Evolutionary conservation across 2,329 filamentous ascomycete species (phyloP).

Genomic region (Zalaria sp.): DNA sequence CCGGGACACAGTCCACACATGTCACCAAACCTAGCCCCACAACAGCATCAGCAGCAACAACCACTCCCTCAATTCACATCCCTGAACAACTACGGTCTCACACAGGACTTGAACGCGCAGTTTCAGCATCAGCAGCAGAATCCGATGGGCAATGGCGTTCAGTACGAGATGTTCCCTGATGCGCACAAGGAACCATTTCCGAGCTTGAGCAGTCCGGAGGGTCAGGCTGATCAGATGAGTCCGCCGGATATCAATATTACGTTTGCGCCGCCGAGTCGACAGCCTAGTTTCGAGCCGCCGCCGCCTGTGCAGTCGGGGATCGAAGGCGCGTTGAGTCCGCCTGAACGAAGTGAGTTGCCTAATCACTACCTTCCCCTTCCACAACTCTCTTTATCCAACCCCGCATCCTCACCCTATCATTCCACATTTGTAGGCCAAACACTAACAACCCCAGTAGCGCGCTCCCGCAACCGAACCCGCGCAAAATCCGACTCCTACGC

Average conservation of each 20-base stretch:
- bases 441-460: not conserved
- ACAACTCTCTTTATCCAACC: slow-evolving; percentile 24
- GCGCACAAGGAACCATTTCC: slow-evolving; percentile 34
- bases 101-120: slow-evolving; percentile 32
- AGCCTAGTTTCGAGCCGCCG: slow-evolving; percentile 50
- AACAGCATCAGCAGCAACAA: slow-evolving; percentile 37
- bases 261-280: slow-evolving; percentile 62
- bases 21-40: slow-evolving; percentile 51
- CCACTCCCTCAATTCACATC: slow-evolving; percentile 34
- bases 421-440: slow-evolving; percentile 11
- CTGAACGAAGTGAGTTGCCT: slow-evolving; percentile 43
- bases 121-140: slow-evolving; percentile 30
- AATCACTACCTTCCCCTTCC: slow-evolving; percentile 16
- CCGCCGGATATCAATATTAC: slow-evolving; percentile 94
- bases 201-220: slow-evolving; percentile 27
- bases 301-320: slow-evolving; percentile 46
- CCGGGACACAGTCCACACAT: slow-evolving; percentile 60
- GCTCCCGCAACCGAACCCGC: slow-evolving; percentile 34
- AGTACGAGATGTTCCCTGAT: slow-evolving; percentile 36
- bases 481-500: slow-evolving; percentile 48
- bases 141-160: slow-evolving; percentile 13
- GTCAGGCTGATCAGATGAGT: slow-evolving; percentile 60
- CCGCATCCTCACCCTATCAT: not conserved
- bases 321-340: slow-evolving; percentile 71
- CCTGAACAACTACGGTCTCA: slow-evolving; percentile 30